Percentiles rank a stretch among this genome's conserved stretches.
These are phyloP conservation scores for Diaporthe longicolla DNA, from an alignment of 2,329 filamentous ascomycete genomes.

Conservation along the genomic window DNA sequence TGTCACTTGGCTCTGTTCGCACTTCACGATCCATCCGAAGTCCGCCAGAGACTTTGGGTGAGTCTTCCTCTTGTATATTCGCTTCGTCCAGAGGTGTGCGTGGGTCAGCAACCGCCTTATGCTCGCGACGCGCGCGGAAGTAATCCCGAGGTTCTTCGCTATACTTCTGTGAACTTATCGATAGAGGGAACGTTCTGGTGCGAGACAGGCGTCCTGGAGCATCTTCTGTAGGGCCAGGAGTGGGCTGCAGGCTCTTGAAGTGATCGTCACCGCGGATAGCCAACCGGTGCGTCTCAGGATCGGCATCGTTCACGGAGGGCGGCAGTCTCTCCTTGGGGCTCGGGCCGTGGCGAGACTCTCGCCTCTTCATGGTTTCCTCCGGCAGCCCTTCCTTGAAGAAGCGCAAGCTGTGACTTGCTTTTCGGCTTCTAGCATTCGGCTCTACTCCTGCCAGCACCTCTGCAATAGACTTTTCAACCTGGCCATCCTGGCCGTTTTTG, in stretches of 20 bases:
- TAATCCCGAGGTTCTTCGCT: constrained; percentile 46
- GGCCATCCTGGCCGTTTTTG: constrained; percentile 64
- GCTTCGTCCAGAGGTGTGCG: constrained; percentile 21
- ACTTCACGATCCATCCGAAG: constrained; percentile 28
- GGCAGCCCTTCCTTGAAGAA: constrained; percentile 78
- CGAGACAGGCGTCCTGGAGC: constrained; percentile 44
- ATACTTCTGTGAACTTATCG: constrained; percentile 26
- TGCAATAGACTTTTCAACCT: constrained; percentile 76
- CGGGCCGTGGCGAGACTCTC: constrained; percentile 57
- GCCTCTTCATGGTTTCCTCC: constrained; percentile 69
- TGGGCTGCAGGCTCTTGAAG: constrained; percentile 43
- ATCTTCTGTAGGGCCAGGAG: constrained; percentile 47
- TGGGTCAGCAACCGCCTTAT: constrained; percentile 15
- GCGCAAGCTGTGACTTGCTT: constrained; percentile 76
- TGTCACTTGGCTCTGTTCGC: constrained; percentile 37
- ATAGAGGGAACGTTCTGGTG: constrained; percentile 45
- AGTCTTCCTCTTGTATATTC: constrained; percentile 10
- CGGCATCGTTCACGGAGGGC: constrained; percentile 49
- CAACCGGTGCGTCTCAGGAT: constrained; percentile 43
- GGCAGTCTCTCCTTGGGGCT: constrained; percentile 57
- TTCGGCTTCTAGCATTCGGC: constrained; percentile 74
- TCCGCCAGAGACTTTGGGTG: constrained; percentile 40
- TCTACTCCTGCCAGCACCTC: constrained; percentile 74
- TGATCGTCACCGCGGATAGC: constrained; percentile 43
- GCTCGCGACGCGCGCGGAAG: constrained; percentile 42